Percentiles rank a stretch among this genome's conserved stretches.
Conservation (phyloP, 2,329 filamentous ascomycete genomes). For the Penicillium sp. region DNA sequence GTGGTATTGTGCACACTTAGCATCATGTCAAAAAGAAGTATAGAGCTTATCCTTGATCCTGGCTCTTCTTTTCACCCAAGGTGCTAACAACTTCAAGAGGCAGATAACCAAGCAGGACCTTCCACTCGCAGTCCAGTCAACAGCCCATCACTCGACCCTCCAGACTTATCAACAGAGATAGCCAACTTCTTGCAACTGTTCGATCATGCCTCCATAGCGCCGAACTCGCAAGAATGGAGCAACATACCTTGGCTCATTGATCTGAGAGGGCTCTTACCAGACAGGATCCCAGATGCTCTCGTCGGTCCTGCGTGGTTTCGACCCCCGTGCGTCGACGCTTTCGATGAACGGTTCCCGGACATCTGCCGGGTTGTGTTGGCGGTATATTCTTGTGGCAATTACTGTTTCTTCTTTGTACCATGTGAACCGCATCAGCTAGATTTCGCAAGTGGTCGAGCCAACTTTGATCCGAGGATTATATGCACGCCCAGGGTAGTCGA, state of each 20-base stretch:
- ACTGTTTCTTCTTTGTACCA: background rate
- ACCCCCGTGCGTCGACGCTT: background rate
- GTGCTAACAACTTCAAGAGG: too few relatives aligned
- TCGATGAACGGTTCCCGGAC: background rate
- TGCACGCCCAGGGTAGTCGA: too few relatives aligned
- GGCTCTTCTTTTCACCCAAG: too few relatives aligned
- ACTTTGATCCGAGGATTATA: too few relatives aligned
- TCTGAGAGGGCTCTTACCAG: background rate
- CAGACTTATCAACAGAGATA: too few relatives aligned
- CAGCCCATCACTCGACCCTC: too few relatives aligned
- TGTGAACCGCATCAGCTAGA: background rate
- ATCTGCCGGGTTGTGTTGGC: background rate
- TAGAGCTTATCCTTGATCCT: too few relatives aligned
- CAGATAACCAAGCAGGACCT: too few relatives aligned
- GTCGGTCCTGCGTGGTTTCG: background rate
- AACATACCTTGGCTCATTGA: background rate
- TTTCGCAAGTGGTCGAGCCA: too few relatives aligned
- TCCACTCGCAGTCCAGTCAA: too few relatives aligned
- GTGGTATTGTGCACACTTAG: too few relatives aligned
- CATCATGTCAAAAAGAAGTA: too few relatives aligned
- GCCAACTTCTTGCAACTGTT: background rate
- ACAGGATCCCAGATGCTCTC: background rate
- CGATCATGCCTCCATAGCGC: background rate
- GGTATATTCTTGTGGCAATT: background rate
- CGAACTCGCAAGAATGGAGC: background rate